Percentiles rank a stretch among this genome's conserved stretches.
Conservation (phyloP, 1,284 basidiomycete species). For the Sanghuangporus baumii region DNA sequence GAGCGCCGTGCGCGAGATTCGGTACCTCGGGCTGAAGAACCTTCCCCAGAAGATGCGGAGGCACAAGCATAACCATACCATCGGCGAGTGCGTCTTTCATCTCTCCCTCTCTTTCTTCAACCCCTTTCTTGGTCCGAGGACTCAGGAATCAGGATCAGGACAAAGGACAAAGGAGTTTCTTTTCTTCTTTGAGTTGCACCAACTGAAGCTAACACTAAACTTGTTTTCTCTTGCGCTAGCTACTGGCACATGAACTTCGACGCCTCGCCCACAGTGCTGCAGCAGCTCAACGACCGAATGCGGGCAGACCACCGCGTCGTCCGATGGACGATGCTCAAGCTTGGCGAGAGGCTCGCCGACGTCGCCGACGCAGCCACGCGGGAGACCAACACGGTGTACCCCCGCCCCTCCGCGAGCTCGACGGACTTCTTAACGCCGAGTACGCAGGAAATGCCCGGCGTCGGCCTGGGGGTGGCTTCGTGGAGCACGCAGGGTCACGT, state of each 20-base stretch:
- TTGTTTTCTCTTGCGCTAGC: conserved; percentile 34
- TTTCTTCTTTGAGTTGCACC: not conserved
- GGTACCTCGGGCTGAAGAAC: conserved; percentile 68
- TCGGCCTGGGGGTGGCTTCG: too few relatives aligned
- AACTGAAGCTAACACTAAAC: not conserved
- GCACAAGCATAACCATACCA: conserved; percentile 54
- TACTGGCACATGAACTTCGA: conserved; percentile 92
- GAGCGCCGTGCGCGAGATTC: conserved; percentile 74
- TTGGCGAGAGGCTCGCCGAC: conserved; percentile 71
- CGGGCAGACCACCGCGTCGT: conserved; percentile 77
- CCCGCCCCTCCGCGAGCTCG: not conserved
- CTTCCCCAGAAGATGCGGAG: conserved; percentile 76
- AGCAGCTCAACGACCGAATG: conserved; percentile 59
- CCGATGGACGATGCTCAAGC: conserved; percentile 76
- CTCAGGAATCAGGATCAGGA: too few relatives aligned
- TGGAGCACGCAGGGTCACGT: not conserved
- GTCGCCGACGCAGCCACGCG: conserved; percentile 43
- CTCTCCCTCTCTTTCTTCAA: too few relatives aligned
- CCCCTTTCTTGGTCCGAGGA: too few relatives aligned
- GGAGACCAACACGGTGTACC: not conserved
- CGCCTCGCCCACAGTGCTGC: conserved; percentile 68
- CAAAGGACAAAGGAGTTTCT: too few relatives aligned
- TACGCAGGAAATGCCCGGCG: too few relatives aligned
- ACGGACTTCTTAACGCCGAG: too few relatives aligned
- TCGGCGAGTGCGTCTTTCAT: conserved; percentile 65